phyloP scores from a whole-genome alignment of 805 yeast genomes.

The Kodamaea kaohsiungensis region DNA sequence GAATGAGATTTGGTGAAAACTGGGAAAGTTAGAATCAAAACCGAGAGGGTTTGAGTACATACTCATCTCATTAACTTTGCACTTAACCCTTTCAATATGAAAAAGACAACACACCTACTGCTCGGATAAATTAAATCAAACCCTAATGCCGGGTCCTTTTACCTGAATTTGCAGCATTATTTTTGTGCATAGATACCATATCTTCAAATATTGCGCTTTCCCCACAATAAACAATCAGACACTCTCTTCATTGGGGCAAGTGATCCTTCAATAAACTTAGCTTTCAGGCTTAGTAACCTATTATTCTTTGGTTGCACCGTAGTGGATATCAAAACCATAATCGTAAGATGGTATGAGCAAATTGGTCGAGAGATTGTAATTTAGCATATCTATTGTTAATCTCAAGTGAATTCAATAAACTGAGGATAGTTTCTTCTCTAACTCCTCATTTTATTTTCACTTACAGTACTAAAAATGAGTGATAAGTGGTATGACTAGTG shows the following conservation, averaged over 20 bases:
- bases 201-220: neutral
- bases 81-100: neutral
- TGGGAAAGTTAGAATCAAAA: no score
- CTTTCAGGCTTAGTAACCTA: neutral
- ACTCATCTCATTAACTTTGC: no score
- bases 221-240: neutral
- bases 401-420: no score
- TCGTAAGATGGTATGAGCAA: neutral
- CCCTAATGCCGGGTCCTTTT: neutral
- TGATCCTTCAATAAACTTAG: neutral
- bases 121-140: neutral
- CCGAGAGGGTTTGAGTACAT: no score
- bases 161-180: neutral
- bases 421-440: neutral
- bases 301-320: neutral
- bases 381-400: no score
- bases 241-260: neutral
- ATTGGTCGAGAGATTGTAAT: no score
- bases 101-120: neutral
- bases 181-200: neutral
- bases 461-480: neutral
- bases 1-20: no score
- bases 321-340: neutral
- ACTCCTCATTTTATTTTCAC: neutral
- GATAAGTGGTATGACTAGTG: neutral